Evolutionary conservation across 1,284 basidiomycete species (phyloP).

Genomic region (Trichosporon sp.): DNA sequence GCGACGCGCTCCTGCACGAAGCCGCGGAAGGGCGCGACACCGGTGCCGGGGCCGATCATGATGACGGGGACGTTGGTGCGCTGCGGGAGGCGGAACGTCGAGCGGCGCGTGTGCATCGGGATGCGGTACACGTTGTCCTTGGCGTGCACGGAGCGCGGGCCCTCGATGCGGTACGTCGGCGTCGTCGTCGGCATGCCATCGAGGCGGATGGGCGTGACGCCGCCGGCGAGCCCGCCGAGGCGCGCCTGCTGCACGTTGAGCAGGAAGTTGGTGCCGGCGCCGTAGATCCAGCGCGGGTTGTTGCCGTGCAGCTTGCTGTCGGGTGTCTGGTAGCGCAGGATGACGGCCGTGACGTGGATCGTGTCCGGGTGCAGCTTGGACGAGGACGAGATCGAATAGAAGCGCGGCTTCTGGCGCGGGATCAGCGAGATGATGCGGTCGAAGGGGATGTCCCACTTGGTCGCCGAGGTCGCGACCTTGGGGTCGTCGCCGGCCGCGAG

Average conservation of each 20-base stretch:
- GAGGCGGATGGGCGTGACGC: constrained; percentile 15
- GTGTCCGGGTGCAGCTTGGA: constrained; percentile 83
- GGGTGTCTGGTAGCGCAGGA: constrained; percentile 79
- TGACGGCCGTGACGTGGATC: constrained; percentile 79
- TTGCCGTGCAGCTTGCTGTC: constrained; percentile 55
- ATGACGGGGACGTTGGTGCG: constrained; percentile 97
- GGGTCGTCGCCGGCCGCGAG: constrained; percentile 70
- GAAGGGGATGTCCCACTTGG: constrained; percentile 84
- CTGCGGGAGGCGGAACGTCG: constrained; percentile 93
- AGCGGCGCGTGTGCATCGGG: constrained; percentile 90
- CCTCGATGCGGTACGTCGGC: constrained; percentile 79
- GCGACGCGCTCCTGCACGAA: constrained; percentile 97
- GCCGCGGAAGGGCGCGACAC: constrained; percentile 97
- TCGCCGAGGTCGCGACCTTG: constrained; percentile 54
- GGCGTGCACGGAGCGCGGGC: constrained; percentile 77
- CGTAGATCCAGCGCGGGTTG: constrained; percentile 61
- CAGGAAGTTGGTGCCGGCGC: constrained; percentile 86
- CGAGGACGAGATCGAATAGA: constrained; percentile 96
- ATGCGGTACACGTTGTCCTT: constrained; percentile 67
- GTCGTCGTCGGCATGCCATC: constrained; percentile 52
- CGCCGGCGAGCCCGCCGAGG: constrained; percentile 34
- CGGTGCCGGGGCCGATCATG: constrained; percentile 97
- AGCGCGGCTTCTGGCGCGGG: constrained; percentile 91
- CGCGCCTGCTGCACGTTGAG: constrained; percentile 76
- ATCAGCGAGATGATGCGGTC: constrained; percentile 92